Evolutionary conservation across 495 filamentous ascomycete genomes (phyloP).

Genomic region (Tuber calosporum): DNA sequence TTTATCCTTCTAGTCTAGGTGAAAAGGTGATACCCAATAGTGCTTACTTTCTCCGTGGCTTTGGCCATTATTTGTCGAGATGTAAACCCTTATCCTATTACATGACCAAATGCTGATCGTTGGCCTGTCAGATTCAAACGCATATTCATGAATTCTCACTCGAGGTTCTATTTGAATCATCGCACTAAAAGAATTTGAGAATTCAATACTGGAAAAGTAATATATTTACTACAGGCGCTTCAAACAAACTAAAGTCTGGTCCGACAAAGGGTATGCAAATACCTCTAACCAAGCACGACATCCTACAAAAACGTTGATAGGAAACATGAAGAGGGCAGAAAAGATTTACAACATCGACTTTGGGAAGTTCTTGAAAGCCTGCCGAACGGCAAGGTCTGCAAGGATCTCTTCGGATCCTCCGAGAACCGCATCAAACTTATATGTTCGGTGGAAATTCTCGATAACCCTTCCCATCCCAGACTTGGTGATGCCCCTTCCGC

Average conservation of each 20-base stretch:
- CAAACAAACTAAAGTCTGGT: neutral
- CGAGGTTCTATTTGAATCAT: neutral
- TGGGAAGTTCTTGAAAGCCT: slow-evolving; percentile 74
- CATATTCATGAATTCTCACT: neutral
- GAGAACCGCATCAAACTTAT: slow-evolving; percentile 85
- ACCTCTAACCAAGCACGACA: neutral
- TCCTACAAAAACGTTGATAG: neutral
- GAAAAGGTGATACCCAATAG: too few relatives aligned
- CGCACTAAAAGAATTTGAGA: too few relatives aligned
- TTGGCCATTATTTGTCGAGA: too few relatives aligned
- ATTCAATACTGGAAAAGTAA: neutral
- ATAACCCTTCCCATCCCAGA: slow-evolving; percentile 73
- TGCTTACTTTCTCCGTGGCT: too few relatives aligned
- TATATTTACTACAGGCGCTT: neutral
- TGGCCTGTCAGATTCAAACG: too few relatives aligned
- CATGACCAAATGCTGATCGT: neutral
- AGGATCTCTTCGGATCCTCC: slow-evolving; percentile 80
- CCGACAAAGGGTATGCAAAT: neutral
- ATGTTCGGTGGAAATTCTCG: slow-evolving; percentile 74
- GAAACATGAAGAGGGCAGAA: neutral
- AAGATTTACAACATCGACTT: slow-evolving; percentile 65
- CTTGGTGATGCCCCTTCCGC: slow-evolving; percentile 72
- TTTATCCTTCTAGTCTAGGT: too few relatives aligned
- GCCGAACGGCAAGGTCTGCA: slow-evolving; percentile 71
- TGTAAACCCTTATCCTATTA: too few relatives aligned